phyloP scores from a whole-genome alignment of 2,329 filamentous ascomycete species.

The Claviceps purpurea region DNA sequence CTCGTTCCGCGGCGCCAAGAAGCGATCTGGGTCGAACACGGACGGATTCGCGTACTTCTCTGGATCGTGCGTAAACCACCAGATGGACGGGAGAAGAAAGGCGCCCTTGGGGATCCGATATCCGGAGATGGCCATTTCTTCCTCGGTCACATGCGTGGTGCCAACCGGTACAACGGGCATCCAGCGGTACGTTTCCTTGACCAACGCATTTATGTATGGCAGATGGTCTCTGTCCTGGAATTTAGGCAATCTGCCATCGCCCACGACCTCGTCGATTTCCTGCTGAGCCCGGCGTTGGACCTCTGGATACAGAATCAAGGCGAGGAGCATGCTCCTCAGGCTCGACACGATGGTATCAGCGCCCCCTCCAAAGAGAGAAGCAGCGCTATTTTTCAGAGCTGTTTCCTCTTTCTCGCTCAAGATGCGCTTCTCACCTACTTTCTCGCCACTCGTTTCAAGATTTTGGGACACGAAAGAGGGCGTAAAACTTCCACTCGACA shows the following conservation, averaged over 20 bases:
- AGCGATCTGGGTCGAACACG: constrained; percentile 21
- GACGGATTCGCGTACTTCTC: constrained; percentile 42
- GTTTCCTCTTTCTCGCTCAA: background rate
- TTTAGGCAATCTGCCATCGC: constrained; percentile 25
- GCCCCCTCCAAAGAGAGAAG: constrained; percentile 7
- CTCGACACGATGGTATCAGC: constrained; percentile 3
- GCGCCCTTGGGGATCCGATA: constrained; percentile 17
- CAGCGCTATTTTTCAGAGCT: constrained; percentile 2
- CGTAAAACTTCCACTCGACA: constrained; percentile 8
- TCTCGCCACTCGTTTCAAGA: background rate
- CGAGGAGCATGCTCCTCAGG: constrained; percentile 24
- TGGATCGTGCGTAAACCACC: constrained; percentile 45
- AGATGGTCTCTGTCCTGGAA: constrained; percentile 28
- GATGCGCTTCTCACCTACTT: background rate
- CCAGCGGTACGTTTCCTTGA: constrained; percentile 20
- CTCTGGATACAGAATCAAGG: constrained; percentile 29
- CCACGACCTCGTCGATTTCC: constrained; percentile 30
- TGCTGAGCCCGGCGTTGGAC: constrained; percentile 27
- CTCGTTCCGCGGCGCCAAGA: constrained; percentile 13
- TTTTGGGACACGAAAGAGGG: constrained; percentile 16
- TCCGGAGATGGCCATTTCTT: constrained; percentile 12
- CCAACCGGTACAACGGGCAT: constrained; percentile 19
- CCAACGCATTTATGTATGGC: constrained; percentile 24
- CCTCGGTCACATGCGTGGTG: constrained; percentile 24
- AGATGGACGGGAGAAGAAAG: constrained; percentile 13